These are phyloP conservation scores for Trichoderma sp. DNA, from an alignment of 2,329 filamentous ascomycete species.

Conservation along the genomic window DNA sequence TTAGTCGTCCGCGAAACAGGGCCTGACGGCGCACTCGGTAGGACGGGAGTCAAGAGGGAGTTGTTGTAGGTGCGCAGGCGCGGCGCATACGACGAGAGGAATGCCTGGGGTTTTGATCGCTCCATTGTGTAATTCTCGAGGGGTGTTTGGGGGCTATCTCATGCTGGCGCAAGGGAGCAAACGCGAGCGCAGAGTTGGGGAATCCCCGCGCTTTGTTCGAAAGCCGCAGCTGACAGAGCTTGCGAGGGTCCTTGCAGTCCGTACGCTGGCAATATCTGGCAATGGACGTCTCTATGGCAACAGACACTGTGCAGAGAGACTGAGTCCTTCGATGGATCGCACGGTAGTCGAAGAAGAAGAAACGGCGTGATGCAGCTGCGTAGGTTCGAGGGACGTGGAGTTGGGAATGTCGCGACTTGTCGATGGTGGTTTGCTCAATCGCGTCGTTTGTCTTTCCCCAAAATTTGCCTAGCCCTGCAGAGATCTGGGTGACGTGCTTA, in stretches of 20 bases:
- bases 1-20: slow-evolving; percentile 85
- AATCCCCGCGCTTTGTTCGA: slow-evolving; percentile 17
- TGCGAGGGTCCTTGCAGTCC: slow-evolving; percentile 2
- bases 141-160: slow-evolving; percentile 32
- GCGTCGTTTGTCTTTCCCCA: slow-evolving; percentile 27
- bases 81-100: slow-evolving; percentile 88
- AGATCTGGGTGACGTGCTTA: not conserved
- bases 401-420: slow-evolving; percentile 27
- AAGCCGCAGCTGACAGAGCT: not conserved
- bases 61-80: slow-evolving; percentile 89
- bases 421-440: slow-evolving; percentile 26
- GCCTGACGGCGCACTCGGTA: slow-evolving; percentile 67
- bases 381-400: slow-evolving; percentile 1
- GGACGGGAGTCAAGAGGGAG: slow-evolving; percentile 82
- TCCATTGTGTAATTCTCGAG: slow-evolving; percentile 46
- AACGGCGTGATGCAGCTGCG: not conserved
- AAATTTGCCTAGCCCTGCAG: slow-evolving; percentile 25
- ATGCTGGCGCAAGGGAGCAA: slow-evolving; percentile 30
- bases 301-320: not conserved
- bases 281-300: not conserved
- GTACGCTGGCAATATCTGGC: slow-evolving; percentile 3
- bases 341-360: not conserved
- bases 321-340: not conserved
- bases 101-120: slow-evolving; percentile 71
- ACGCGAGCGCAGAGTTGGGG: slow-evolving; percentile 17